Base-by-base conservation (phyloP, 805 yeast species). In the Cyberlindnera galapagoensis region DNA sequence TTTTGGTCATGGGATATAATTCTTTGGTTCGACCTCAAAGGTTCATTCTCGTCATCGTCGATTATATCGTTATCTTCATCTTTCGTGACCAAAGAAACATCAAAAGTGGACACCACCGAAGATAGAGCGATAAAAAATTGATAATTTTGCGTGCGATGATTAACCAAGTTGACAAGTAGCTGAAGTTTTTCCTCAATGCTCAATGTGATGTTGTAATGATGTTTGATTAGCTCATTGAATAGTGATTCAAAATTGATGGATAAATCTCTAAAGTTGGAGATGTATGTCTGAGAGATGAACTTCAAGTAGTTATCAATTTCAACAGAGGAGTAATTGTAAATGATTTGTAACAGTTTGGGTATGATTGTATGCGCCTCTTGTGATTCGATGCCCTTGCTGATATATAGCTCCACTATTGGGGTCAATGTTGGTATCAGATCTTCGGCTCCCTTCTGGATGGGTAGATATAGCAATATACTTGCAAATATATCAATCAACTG, bases 1-100 rank as follows among this genome's bases (percentile, higher is more conserved):
- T 43, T 39, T 7, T 32, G 8, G 3, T 31, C 32, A 1, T 45
- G 43, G 4, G 31, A 11, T 5, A 50, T 42, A 4, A 46, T 22
- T 11, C 33, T 28, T 10, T 33, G 26, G 4, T 15, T 31, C 15
- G 9, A 28, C 11, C 28, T 9, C 14, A 14, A 8, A 14, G 14
- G 17, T 13, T 9, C 21, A 5, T 9, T 9, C 19, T 17, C 24
- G 3, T 38, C 35, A 7, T 32, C 30, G n/a, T 31, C 38, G 7
- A 17, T 31, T 2, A 18, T 33, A 4, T 23, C 14, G 4, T 22
- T 18, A 4, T 31, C 31, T 14, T 38, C 42, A 3, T 34, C 15
- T 17, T 26, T 12, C 16, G 46, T 32, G 18, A 35, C 21, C 10
- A 42, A 17, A 5, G 46, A 33, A 9, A 30, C 28, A 23, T 30